Evolutionary conservation across 768 basidiomycete genomes (phyloP).

Genomic region (Cyclocybe cylindracea): DNA sequence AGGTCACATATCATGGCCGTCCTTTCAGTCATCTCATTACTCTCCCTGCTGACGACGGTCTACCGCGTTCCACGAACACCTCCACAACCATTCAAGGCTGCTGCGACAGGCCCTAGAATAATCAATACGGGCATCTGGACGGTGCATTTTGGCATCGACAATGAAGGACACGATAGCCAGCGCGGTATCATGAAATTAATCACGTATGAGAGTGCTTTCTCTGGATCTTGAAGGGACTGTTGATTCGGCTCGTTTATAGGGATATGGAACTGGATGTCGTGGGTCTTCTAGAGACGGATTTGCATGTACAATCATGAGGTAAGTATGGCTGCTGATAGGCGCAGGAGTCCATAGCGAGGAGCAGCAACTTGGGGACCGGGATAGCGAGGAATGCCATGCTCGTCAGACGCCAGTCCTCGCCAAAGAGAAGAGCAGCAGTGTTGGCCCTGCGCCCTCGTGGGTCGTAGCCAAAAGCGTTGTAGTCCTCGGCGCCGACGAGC

Average conservation of each 20-base stretch:
- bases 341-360: too few species aligned
- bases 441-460: background rate
- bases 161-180: slow-evolving; percentile 75
- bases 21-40: slow-evolving; percentile 40
- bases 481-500: background rate
- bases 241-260: slow-evolving; percentile 27
- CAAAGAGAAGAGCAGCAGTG: background rate
- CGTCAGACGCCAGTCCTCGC: background rate
- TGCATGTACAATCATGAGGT: slow-evolving; percentile 74
- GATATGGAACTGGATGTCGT: slow-evolving; percentile 85
- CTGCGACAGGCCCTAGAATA: slow-evolving; percentile 45
- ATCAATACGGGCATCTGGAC: slow-evolving; percentile 87
- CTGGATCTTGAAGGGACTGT: background rate
- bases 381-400: too few species aligned
- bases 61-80: slow-evolving; percentile 52
- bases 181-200: slow-evolving; percentile 60
- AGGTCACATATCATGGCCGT: slow-evolving; percentile 29
- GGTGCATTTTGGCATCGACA: slow-evolving; percentile 82
- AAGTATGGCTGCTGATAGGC: too few species aligned
- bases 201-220: slow-evolving; percentile 23
- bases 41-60: slow-evolving; percentile 53
- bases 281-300: slow-evolving; percentile 84
- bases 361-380: too few species aligned
- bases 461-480: background rate
- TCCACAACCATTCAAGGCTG: slow-evolving; percentile 58